These are phyloP conservation scores for Fusarium tuaranense DNA, from an alignment of 2,329 filamentous ascomycete genomes.

Conservation along the genomic window DNA sequence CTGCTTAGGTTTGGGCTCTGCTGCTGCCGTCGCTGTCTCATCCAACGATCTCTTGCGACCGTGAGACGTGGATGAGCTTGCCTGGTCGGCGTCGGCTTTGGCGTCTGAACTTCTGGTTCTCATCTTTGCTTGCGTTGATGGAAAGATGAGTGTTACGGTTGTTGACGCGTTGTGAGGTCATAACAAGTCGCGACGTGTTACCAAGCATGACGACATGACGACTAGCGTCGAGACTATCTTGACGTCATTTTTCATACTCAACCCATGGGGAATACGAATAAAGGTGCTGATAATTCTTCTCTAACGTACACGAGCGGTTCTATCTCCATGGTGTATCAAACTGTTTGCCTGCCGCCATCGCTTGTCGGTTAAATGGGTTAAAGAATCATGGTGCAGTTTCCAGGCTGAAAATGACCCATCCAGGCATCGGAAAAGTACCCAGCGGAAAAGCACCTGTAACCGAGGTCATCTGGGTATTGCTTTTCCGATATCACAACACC, in stretches of 20 bases:
- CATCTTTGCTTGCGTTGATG: background rate
- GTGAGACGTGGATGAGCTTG: background rate
- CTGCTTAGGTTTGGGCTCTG: constrained; percentile 12
- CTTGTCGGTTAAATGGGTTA: background rate
- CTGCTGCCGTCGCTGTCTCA: background rate
- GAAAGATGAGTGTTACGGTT: background rate
- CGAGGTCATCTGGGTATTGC: background rate
- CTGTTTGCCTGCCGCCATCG: background rate
- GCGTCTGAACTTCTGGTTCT: constrained; percentile 7
- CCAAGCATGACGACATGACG: background rate
- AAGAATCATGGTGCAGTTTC: background rate
- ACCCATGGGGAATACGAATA: background rate
- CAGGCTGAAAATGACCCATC: background rate
- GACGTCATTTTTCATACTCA: background rate
- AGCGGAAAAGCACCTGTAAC: background rate
- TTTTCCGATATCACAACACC: background rate
- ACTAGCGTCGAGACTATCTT: background rate
- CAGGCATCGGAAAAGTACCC: background rate
- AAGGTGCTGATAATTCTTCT: background rate
- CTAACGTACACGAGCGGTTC: background rate
- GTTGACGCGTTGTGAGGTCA: background rate
- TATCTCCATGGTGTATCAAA: background rate
- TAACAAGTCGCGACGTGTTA: background rate
- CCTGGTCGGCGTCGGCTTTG: constrained; percentile 3
- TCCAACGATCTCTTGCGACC: constrained; percentile 16